These are phyloP conservation scores for Orbilia brochopaga DNA, from an alignment of 2,329 filamentous ascomycete genomes.

Conservation along the genomic window DNA sequence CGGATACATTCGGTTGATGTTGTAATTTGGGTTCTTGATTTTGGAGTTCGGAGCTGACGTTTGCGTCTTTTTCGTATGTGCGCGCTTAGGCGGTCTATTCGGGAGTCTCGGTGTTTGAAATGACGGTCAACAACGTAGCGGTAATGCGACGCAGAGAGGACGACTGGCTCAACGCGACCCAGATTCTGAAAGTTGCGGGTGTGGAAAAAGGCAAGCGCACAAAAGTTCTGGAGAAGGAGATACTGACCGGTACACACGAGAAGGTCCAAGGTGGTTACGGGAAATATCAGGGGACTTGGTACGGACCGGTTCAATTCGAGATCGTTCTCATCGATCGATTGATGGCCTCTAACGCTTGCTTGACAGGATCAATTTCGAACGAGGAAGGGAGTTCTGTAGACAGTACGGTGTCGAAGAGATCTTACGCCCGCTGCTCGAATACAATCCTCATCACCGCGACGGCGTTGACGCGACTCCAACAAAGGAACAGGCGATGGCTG, in stretches of 20 bases:
- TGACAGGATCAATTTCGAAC: constrained; percentile 76
- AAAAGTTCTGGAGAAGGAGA: constrained; percentile 97
- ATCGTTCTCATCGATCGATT: constrained; percentile 19
- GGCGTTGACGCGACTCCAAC: constrained; percentile 90
- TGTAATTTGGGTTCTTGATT: background rate
- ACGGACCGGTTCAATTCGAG: constrained; percentile 1
- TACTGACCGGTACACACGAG: constrained; percentile 92
- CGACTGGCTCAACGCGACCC: constrained; percentile 96
- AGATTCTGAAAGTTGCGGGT: constrained; percentile 95
- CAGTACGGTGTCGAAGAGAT: constrained; percentile 78
- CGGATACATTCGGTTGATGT: background rate
- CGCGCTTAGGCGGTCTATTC: constrained; percentile 78
- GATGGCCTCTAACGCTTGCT: constrained; percentile 8
- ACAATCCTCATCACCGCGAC: constrained; percentile 79
- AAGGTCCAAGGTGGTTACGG: constrained; percentile 98
- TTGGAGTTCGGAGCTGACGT: constrained; percentile 14
- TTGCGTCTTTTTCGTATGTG: background rate
- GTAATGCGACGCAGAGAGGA: constrained; percentile 96
- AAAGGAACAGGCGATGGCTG: constrained; percentile 98
- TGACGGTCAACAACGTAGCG: constrained; percentile 90
- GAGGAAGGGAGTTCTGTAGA: constrained; percentile 88
- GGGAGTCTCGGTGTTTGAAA: constrained; percentile 95
- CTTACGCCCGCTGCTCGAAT: constrained; percentile 75
- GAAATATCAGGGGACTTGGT: constrained; percentile 98
- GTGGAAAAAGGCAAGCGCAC: constrained; percentile 98